A percentile compares a stretch with the other conserved stretches of the same genome.
These are phyloP conservation scores for Sambucus nigra DNA, from an alignment of 129 eudicot genomes.

Conservation along the genomic window DNA sequence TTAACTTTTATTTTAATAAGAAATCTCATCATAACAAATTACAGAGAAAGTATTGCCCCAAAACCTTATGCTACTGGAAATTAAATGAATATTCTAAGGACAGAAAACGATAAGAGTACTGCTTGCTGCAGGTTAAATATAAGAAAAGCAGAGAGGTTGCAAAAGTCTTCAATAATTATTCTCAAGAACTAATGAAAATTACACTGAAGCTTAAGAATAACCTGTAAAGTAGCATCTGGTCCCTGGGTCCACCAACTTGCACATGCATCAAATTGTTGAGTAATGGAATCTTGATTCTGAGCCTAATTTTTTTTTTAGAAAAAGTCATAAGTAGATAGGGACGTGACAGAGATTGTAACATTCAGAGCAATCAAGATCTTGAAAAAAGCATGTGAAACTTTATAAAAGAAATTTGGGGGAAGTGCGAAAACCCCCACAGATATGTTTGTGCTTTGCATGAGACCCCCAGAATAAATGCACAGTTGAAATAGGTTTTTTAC, in stretches of 20 bases:
- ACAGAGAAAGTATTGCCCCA: too few species aligned
- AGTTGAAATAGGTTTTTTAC: too few species aligned
- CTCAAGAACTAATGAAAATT: constrained; percentile 1
- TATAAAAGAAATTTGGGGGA: too few species aligned
- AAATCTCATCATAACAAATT: too few species aligned
- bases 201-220: constrained; percentile 34
- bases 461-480: too few species aligned
- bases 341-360: constrained; percentile 3
- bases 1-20: too few species aligned
- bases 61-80: too few species aligned
- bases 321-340: constrained; percentile 3
- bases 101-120: too few species aligned
- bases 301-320: constrained; percentile 20
- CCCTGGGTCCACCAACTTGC: constrained; percentile 99
- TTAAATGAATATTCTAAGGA: too few species aligned
- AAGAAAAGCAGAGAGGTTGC: not conserved
- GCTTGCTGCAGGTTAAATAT: not conserved
- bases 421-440: too few species aligned
- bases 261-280: constrained; percentile 89
- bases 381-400: not conserved
- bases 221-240: constrained; percentile 83
- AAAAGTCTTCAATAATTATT: not conserved
- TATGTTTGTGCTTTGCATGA: too few species aligned
- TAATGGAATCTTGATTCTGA: constrained; percentile 31
- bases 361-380: constrained; percentile 1